These are phyloP conservation scores for Stagonosporopsis cucurbitacearum DNA, from an alignment of 2,329 filamentous ascomycete species.

Conservation along the genomic window DNA sequence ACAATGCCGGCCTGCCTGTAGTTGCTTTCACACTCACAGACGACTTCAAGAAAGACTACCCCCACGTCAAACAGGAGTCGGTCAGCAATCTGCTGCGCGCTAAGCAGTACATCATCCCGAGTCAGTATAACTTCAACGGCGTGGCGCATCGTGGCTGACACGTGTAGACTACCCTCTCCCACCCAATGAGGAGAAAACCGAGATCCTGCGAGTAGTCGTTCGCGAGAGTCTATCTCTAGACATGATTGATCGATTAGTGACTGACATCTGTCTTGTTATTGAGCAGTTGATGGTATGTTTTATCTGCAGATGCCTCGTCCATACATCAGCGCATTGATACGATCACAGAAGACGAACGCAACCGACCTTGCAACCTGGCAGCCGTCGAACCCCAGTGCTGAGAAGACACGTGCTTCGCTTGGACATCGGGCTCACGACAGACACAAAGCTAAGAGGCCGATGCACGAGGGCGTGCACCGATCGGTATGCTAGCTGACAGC, in stretches of 20 bases:
- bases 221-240: constrained; percentile 73
- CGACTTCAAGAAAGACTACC: constrained; percentile 63
- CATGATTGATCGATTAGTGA: constrained; percentile 67
- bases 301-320: not conserved
- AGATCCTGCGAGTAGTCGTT: constrained; percentile 72
- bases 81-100: constrained; percentile 68
- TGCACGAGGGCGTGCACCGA: constrained; percentile 57
- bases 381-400: constrained; percentile 47
- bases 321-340: not conserved
- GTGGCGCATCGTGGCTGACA: constrained; percentile 19
- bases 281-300: constrained; percentile 61
- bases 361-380: constrained; percentile 60
- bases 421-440: constrained; percentile 49
- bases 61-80: constrained; percentile 68
- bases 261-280: constrained; percentile 66
- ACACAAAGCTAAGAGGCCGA: constrained; percentile 55
- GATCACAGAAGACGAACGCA: constrained; percentile 50
- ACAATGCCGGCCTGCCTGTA: constrained; percentile 70
- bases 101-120: constrained; percentile 75
- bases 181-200: constrained; percentile 65
- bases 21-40: constrained; percentile 71
- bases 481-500: constrained; percentile 51
- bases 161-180: constrained; percentile 67
- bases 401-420: constrained; percentile 50
- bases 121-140: constrained; percentile 45